Evolutionary conservation across 2,329 filamentous ascomycete species (phyloP), one percentile per base, ranked within the genome.

Genomic region (Alternaria burnsii): DNA sequence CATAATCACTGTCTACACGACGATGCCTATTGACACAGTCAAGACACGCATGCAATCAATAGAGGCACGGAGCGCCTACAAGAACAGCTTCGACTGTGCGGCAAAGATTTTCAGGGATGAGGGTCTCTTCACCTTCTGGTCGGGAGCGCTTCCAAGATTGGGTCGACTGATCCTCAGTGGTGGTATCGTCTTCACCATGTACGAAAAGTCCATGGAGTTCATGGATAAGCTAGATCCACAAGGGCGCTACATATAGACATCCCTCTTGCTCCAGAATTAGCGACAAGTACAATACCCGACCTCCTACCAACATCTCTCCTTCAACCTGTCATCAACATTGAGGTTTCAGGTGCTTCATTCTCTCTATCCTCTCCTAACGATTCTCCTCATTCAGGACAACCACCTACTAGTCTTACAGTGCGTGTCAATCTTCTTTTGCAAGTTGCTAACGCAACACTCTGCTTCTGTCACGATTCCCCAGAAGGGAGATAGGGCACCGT

Each of bases 21-120:
- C 88, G 2, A 89, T 90, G 79, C 88, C 88, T 1, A 81, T 99
- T 43, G 95, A 99, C 79, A 98, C 94, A 0, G 87, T 99, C 77
- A 99, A 99, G 87, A 99, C 95, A 50, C 82, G 86, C 63, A 99
- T 99, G 95, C 95, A 99, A 86, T 97, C 93, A 68, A 90, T 97
- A 62, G 93, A 97, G 78, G 92, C 94, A 34, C 87, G 86, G 63
- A 83, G 81, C 43, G 81, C 90, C 62, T 99, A 99, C 76, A 93
- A 91, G 76, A 97, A 97, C 80, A 95, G 90, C 71, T 86, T 97
- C 67, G 86, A 89, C 48, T 99, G 95, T 78, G 94, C 91, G 0
- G 84, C 86, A 11, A 85, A 89, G 73, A 97, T 99, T 67, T 91
- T 95, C 78, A 91, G 88, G 80, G 89, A 97, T 54, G 95, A 99